Percentiles rank a stretch among this genome's conserved stretches.
Evolutionary conservation across 306 rosid species (phyloP).

Genomic region (Vigna unguiculata): DNA sequence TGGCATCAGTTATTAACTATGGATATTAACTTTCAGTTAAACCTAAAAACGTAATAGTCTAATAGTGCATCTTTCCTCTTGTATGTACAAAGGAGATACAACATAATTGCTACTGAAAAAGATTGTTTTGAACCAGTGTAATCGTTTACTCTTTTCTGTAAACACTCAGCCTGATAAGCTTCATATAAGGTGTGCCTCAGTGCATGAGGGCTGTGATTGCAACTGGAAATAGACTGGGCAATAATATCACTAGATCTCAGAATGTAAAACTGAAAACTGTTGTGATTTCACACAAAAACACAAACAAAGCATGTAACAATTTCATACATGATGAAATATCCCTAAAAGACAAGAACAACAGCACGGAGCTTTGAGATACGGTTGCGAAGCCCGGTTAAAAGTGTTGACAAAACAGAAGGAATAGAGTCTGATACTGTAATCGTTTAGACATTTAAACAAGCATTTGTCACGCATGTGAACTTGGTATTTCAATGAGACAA

Average conservation of each 20-base stretch:
- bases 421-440: background rate
- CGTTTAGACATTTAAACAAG: slow-evolving; percentile 34
- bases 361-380: background rate
- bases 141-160: background rate
- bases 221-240: background rate
- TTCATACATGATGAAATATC: background rate
- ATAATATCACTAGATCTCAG: background rate
- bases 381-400: background rate
- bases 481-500: slow-evolving; percentile 9
- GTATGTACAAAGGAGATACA: background rate
- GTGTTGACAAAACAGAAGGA: background rate
- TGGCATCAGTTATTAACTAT: background rate
- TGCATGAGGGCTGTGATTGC: background rate
- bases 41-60: background rate
- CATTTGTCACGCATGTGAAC: slow-evolving; percentile 24
- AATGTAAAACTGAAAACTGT: background rate
- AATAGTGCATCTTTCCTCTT: background rate
- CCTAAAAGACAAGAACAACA: slow-evolving; percentile 1
- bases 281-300: slow-evolving; percentile 10
- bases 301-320: background rate
- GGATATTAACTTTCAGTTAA: background rate
- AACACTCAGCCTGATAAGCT: background rate
- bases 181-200: background rate
- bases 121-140: background rate
- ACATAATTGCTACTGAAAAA: background rate